Percentiles rank a stretch among this genome's conserved stretches.
Evolutionary conservation across 2,329 filamentous ascomycete genomes (phyloP).

Genomic region (Epichloe sibirici): DNA sequence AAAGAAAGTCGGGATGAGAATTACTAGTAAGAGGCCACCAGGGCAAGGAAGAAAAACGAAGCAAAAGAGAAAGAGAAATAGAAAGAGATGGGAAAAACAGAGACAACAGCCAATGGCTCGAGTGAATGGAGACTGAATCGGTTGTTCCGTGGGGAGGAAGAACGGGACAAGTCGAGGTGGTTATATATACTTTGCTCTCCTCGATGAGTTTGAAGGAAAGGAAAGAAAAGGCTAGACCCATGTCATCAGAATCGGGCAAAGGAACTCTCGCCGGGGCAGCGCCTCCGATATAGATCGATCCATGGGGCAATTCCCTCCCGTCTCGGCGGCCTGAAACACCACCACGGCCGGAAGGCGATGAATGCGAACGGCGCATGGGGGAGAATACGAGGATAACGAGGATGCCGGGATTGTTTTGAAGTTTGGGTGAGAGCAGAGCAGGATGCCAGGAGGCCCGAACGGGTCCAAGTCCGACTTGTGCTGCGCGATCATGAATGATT

Average conservation of each 20-base stretch:
- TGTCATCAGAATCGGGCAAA: no score
- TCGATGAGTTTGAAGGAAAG: no score
- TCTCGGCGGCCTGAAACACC: background rate
- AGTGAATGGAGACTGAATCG: background rate
- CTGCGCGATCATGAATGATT: no score
- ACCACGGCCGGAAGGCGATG: background rate
- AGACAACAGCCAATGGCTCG: background rate
- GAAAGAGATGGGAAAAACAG: background rate
- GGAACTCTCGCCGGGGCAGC: no score
- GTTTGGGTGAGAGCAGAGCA: no score
- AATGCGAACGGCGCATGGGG: background rate
- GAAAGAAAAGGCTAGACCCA: no score
- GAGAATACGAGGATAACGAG: no score
- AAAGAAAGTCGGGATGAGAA: background rate
- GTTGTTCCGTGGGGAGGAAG: background rate
- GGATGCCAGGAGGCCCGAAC: no score
- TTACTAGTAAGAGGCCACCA: background rate
- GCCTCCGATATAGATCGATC: no score
- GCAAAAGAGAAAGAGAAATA: background rate
- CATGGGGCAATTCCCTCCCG: background rate
- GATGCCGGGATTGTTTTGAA: no score
- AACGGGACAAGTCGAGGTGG: background rate
- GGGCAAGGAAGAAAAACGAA: background rate
- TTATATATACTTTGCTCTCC: background rate
- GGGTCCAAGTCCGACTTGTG: no score